Conservation (phyloP, 2,329 filamentous ascomycete species). For the Phoma sp. region DNA sequence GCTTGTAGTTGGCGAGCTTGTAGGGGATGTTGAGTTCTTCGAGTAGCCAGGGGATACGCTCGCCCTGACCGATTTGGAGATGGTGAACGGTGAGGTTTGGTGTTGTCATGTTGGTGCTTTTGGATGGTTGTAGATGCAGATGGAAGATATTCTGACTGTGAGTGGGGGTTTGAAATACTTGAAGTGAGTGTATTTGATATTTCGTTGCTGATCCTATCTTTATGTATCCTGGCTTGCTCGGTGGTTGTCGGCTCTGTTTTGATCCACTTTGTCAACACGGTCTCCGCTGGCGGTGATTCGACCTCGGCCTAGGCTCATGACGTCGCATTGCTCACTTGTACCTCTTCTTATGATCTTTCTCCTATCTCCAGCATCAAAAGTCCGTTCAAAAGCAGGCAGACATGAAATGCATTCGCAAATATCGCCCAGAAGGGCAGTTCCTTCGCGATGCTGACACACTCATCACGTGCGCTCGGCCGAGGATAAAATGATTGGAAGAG, state of each 20-base stretch:
- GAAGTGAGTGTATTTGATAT: neutral
- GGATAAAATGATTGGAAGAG: neutral
- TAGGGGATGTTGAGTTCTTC: conserved; percentile 69
- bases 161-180: too few species aligned
- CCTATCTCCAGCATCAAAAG: neutral
- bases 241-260: conserved; percentile 13
- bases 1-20: conserved; percentile 56
- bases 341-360: neutral
- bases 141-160: neutral
- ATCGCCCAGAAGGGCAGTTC: neutral
- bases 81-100: conserved; percentile 47
- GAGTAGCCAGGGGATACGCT: conserved; percentile 70
- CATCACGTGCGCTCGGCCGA: conserved; percentile 14
- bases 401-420: neutral
- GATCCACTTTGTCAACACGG: conserved; percentile 1
- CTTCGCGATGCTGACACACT: conserved; percentile 9
- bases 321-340: neutral
- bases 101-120: conserved; percentile 22
- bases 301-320: neutral
- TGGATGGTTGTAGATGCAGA: too few species aligned
- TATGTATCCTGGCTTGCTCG: neutral
- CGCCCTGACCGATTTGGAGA: conserved; percentile 63
- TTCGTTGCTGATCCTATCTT: neutral
- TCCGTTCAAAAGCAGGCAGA: neutral
- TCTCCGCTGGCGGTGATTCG: conserved; percentile 10